Evolutionary conservation across 306 rosid genomes (phyloP).

Genomic region (Mimosa bimucronata): DNA sequence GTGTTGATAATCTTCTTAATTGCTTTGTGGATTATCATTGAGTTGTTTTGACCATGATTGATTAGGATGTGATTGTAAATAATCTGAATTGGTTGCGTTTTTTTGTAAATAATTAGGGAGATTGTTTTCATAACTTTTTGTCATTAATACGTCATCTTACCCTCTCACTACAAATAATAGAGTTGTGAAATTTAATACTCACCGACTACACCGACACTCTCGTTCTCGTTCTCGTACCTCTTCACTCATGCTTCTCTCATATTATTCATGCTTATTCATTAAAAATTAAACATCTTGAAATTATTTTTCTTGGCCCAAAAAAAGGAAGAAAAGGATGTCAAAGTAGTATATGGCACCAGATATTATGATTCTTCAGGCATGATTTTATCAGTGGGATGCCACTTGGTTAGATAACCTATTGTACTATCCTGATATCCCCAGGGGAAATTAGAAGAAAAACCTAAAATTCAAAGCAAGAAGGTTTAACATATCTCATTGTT

Average conservation of each 20-base stretch:
- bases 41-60: not conserved
- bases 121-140: not conserved
- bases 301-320: not conserved
- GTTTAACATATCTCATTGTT: conserved; percentile 22
- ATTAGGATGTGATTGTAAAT: not conserved
- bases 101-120: not conserved
- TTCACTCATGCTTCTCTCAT: not conserved
- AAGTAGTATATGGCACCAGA: not conserved
- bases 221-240: not conserved
- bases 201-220: not conserved
- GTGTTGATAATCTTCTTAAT: not conserved
- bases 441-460: not conserved
- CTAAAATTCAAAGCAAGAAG: conserved; percentile 21
- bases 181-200: not conserved
- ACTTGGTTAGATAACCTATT: conserved; percentile 20
- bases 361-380: not conserved
- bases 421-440: not conserved
- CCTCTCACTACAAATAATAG: not conserved
- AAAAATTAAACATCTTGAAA: not conserved
- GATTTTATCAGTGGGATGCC: conserved; percentile 7
- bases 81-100: not conserved
- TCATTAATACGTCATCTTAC: not conserved
- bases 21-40: not conserved
- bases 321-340: conserved; percentile 27
- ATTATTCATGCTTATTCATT: conserved; percentile 3